phyloP scores from a whole-genome alignment of 129 eudicot species.

The Ambrosia artemisiifolia region DNA sequence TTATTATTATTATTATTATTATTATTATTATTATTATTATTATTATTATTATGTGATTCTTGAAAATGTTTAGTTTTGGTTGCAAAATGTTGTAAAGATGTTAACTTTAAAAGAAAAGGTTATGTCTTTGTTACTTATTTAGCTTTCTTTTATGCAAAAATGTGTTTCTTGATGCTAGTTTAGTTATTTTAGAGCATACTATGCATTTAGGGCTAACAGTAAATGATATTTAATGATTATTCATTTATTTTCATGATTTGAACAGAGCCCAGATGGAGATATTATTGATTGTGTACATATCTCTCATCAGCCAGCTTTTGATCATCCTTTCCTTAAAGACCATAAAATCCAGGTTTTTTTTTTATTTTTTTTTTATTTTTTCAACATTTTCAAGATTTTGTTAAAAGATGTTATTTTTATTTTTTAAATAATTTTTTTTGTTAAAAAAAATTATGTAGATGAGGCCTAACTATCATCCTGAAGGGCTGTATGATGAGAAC shows the following conservation, averaged over 20 bases:
- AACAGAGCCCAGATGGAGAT: slow-evolving; percentile 94
- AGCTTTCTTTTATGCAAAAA: slow-evolving; percentile 11
- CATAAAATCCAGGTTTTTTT: slow-evolving; percentile 82
- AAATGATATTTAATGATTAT: slow-evolving; percentile 16
- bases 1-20: too few species aligned
- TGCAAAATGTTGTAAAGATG: slow-evolving; percentile 13
- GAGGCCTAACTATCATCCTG: slow-evolving; percentile 87
- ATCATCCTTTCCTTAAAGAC: slow-evolving; percentile 92
- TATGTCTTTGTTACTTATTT: slow-evolving; percentile 9
- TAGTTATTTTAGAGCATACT: background rate
- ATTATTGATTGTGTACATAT: slow-evolving; percentile 81
- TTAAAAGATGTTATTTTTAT: background rate
- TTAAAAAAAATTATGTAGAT: slow-evolving; percentile 29
- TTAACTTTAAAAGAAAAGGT: background rate
- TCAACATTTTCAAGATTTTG: background rate
- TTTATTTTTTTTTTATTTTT: slow-evolving; percentile 14
- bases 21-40: background rate
- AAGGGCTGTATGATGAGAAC: slow-evolving; percentile 70
- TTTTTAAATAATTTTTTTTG: background rate
- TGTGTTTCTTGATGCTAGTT: slow-evolving; percentile 19
- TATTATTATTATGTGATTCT: too few species aligned
- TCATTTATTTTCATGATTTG: slow-evolving; percentile 17
- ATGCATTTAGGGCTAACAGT: slow-evolving; percentile 13
- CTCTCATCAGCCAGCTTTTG: slow-evolving; percentile 93
- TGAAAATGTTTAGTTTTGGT: background rate